Conservation (phyloP, 108 stramenopile genomes). For the Nannochloropsis oceanica region DNA sequence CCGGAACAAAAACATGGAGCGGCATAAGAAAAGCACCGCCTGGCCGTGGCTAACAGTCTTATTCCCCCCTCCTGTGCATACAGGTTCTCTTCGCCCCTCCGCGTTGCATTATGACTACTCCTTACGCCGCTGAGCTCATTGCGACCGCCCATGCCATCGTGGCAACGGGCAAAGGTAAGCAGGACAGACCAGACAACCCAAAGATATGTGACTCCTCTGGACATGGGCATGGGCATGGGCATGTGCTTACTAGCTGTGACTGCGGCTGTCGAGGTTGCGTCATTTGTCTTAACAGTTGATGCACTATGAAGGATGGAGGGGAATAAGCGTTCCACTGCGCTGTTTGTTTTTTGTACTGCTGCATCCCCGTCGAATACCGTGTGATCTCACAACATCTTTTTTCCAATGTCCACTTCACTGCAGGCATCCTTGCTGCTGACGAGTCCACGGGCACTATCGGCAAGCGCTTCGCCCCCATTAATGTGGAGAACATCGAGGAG, state of each 20-base stretch:
- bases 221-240: background rate
- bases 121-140: slow-evolving; percentile 17
- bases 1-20: too few species aligned
- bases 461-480: slow-evolving; percentile 50
- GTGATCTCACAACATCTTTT: background rate
- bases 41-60: background rate
- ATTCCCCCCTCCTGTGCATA: background rate
- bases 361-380: too few species aligned
- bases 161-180: slow-evolving; percentile 22
- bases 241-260: background rate
- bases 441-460: slow-evolving; percentile 31
- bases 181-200: background rate
- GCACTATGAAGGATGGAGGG: too few species aligned
- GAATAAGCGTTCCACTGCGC: too few species aligned
- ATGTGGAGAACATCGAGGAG: slow-evolving; percentile 55
- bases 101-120: background rate
- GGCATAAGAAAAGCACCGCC: background rate
- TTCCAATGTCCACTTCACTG: background rate
- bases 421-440: slow-evolving; percentile 15
- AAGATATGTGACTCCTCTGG: background rate
- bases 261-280: too few species aligned
- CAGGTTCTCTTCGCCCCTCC: background rate
- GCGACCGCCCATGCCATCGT: slow-evolving; percentile 12
- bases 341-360: too few species aligned
- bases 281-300: too few species aligned